Percentiles rank a stretch among this genome's conserved stretches.
phyloP scores from a whole-genome alignment of 768 basidiomycete genomes.

The Gloeophyllum trabeum region DNA sequence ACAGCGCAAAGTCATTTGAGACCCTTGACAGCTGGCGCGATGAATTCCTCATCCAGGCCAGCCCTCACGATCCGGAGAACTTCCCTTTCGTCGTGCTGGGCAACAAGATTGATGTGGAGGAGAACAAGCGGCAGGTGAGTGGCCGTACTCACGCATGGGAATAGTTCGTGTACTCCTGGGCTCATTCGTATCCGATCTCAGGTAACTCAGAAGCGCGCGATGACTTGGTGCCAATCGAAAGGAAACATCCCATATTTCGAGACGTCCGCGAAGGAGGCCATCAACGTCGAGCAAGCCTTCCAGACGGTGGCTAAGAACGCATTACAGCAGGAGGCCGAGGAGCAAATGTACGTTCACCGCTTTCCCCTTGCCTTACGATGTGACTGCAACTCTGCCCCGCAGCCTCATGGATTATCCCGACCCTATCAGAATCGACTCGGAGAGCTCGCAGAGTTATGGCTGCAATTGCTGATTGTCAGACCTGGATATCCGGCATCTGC shows the following conservation, averaged over 20 bases:
- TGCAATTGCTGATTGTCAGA: conserved; percentile 75
- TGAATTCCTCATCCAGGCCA: conserved; percentile 98
- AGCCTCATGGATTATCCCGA: conserved; percentile 99
- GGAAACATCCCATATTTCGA: conserved; percentile 99
- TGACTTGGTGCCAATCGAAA: conserved; percentile 99
- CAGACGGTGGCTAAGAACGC: conserved; percentile 99
- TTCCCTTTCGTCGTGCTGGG: conserved; percentile 98
- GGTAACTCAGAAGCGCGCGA: conserved; percentile 99
- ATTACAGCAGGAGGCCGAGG: conserved; percentile 92
- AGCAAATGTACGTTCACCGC: conserved; percentile 62
- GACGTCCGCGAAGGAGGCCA: conserved; percentile 98
- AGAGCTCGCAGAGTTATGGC: conserved; percentile 82
- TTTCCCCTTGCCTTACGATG: not conserved
- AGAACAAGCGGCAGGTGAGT: conserved; percentile 90
- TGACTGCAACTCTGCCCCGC: conserved; percentile 9
- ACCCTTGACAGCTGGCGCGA: conserved; percentile 98
- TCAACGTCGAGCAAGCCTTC: conserved; percentile 99
- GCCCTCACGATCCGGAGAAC: conserved; percentile 98
- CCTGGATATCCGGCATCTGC: too few relatives aligned
- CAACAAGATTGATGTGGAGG: conserved; percentile 99
- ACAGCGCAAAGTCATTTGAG: conserved; percentile 97
- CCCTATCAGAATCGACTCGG: conserved; percentile 93
- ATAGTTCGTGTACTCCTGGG: not conserved
- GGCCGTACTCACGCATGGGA: not conserved
- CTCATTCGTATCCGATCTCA: conserved; percentile 18